These are phyloP conservation scores for Coleophoma cylindrospora DNA, from an alignment of 2,329 filamentous ascomycete genomes.

Conservation along the genomic window DNA sequence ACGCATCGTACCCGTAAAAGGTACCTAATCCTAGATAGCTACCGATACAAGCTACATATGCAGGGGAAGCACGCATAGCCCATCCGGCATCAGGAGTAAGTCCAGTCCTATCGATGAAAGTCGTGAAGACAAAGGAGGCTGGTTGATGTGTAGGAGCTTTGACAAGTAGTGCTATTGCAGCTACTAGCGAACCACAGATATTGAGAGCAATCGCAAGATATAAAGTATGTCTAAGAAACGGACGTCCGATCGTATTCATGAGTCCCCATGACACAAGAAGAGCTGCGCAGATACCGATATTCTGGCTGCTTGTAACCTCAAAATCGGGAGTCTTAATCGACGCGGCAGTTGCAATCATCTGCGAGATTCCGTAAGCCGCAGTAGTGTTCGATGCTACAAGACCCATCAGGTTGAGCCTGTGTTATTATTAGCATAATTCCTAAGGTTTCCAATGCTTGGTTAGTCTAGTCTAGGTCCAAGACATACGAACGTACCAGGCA, in stretches of 20 bases:
- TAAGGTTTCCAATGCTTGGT: neutral
- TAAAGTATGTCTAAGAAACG: slow-evolving; percentile 48
- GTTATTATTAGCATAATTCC: neutral
- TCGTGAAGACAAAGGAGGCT: slow-evolving; percentile 48
- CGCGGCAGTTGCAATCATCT: slow-evolving; percentile 38
- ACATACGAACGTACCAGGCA: slow-evolving; percentile 23
- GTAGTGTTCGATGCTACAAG: slow-evolving; percentile 44
- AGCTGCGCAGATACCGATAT: slow-evolving; percentile 55
- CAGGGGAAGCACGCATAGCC: slow-evolving; percentile 45
- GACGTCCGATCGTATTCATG: slow-evolving; percentile 53
- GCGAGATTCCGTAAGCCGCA: slow-evolving; percentile 39
- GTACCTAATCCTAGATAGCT: slow-evolving; percentile 49
- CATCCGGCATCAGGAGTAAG: slow-evolving; percentile 36
- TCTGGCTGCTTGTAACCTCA: slow-evolving; percentile 38
- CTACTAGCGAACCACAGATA: neutral
- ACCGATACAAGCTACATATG: slow-evolving; percentile 49
- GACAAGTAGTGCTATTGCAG: slow-evolving; percentile 51
- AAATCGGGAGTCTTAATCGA: slow-evolving; percentile 35
- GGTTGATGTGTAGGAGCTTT: slow-evolving; percentile 51
- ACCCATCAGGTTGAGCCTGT: slow-evolving; percentile 39
- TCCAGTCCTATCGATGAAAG: slow-evolving; percentile 47
- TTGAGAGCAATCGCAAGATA: slow-evolving; percentile 51
- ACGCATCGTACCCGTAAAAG: slow-evolving; percentile 48
- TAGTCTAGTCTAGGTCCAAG: neutral
- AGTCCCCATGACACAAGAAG: slow-evolving; percentile 48